These are phyloP conservation scores for Sporothrix brasiliensis DNA, from an alignment of 2,329 filamentous ascomycete genomes.

Conservation along the genomic window DNA sequence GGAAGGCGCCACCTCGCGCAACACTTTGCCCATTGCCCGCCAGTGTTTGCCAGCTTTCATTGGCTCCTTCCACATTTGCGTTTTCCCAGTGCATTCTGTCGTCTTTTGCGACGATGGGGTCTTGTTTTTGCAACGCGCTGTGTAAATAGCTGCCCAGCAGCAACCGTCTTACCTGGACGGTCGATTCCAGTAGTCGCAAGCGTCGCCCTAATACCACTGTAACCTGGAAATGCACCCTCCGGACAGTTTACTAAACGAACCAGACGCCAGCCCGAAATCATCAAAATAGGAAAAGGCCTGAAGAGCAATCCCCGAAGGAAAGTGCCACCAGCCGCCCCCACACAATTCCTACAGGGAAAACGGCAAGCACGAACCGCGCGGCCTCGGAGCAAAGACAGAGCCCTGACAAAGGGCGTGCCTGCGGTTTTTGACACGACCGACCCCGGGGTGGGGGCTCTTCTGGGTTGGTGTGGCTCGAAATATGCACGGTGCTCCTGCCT, in stretches of 20 bases:
- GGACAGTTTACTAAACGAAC: neutral
- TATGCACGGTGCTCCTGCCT: conserved; percentile 12
- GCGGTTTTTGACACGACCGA: conserved; percentile 3
- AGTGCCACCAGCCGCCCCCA: conserved; percentile 1
- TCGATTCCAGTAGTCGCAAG: neutral
- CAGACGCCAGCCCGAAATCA: neutral
- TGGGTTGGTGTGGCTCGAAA: neutral
- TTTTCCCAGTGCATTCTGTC: conserved; percentile 18
- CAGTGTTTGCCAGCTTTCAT: conserved; percentile 11
- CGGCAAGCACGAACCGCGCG: neutral
- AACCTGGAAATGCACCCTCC: neutral
- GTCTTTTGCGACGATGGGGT: conserved; percentile 20
- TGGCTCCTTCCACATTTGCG: conserved; percentile 30
- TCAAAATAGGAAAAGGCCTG: neutral
- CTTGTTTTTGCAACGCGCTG: neutral
- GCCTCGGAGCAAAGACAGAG: neutral
- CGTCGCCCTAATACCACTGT: neutral
- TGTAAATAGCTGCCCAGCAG: neutral
- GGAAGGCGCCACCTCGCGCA: conserved; percentile 23
- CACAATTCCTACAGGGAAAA: neutral
- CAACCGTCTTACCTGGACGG: neutral
- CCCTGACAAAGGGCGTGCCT: conserved; percentile 9
- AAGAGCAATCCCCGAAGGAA: neutral
- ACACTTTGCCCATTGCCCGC: conserved; percentile 20
- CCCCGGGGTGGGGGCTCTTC: neutral